Base-by-base conservation (phyloP, 208 protist genomes). In the Acanthamoeba royreba region DNA sequence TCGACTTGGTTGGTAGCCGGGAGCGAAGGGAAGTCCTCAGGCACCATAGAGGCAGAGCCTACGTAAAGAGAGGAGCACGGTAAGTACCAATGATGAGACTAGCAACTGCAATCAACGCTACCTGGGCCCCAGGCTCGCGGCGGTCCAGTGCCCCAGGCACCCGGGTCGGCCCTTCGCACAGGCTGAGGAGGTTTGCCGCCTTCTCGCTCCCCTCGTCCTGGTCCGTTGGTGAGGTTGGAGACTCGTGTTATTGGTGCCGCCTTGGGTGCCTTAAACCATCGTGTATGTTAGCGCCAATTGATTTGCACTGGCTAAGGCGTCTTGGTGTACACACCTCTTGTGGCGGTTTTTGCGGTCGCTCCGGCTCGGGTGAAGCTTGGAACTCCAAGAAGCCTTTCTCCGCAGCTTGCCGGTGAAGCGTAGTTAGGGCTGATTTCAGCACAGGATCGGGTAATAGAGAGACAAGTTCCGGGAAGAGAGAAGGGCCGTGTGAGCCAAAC, bases 381-480 rank as follows among this genome's bases (percentile, higher is more conserved):
- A 74, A 31, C 33, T 74, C n/a, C n/a, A n/a, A n/a, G n/a, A n/a
- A 38, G 33, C 63, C 63, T 38, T 74, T 17, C 35, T 31, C 63
- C 63, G 43, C 63, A 38, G 63, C 63, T 42, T 74, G 63, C 31
- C 33, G 63, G 63, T 86, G 77, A 13, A 86, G 28, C 28, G 77
- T 86, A n/a, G 46, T 58, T n/a, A 86, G 42, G 43, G 28, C 28
- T n/a, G 77, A 33, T 2, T 45, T 38, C n/a, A 86, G 77, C 45
- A 86, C 46, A 17, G 77, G 40, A n/a, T 86, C 77, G n/a, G 77
- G 77, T 7, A 86, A 45, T 25, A 86, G 77, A 9, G 77, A 47
- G 40, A 86, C 77, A 3, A 86, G 46, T 45, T 86, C 77, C 28
- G 77, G 77, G 46, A 86, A 86, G 77, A 86, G 45, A n/a, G n/a